Evolutionary conservation across 106 monocot species (phyloP).

Genomic region (Dendrobium chrysotoxum): DNA sequence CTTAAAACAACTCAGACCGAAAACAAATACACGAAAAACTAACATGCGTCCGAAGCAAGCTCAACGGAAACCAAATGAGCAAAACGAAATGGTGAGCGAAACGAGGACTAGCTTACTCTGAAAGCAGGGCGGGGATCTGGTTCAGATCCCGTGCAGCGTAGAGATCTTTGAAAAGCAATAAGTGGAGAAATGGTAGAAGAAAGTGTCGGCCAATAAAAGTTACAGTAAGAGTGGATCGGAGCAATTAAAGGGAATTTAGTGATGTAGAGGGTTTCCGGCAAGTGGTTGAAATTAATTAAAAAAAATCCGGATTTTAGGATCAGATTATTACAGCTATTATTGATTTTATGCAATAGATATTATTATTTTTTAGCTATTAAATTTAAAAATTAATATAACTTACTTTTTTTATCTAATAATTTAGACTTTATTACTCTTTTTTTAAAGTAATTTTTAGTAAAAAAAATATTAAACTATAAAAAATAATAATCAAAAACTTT

Average conservation of each 20-base stretch:
- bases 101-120: neutral
- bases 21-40: neutral
- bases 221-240: neutral
- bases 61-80: neutral
- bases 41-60: neutral
- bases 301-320: no score
- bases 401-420: no score
- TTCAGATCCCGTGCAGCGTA: neutral
- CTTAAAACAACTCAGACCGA: neutral
- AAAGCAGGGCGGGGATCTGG: neutral
- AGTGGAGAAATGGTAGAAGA: neutral
- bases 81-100: neutral
- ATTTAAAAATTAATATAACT: no score
- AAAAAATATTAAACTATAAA: no score
- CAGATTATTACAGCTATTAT: no score
- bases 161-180: neutral
- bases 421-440: no score
- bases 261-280: no score
- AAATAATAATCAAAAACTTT: no score
- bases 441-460: no score
- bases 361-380: no score
- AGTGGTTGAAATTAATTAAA: no score
- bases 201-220: neutral
- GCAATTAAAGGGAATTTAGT: neutral
- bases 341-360: no score